These are phyloP conservation scores for Neopestalotiopsis clavispora DNA, from an alignment of 2,329 filamentous ascomycete genomes.

Conservation along the genomic window DNA sequence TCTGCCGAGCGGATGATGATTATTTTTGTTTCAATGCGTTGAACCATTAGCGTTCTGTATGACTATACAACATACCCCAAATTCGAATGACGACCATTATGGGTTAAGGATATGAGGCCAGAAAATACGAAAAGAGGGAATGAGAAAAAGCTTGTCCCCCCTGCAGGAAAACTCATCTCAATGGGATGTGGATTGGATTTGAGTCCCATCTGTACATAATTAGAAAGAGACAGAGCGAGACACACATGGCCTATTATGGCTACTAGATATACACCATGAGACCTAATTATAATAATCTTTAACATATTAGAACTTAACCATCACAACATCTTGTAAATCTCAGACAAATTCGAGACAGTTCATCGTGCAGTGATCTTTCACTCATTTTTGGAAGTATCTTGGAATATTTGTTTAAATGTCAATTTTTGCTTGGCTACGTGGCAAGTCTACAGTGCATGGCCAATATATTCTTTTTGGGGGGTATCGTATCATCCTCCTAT, in stretches of 20 bases:
- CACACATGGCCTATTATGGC: neutral
- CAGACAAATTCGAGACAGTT: no score
- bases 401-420: neutral
- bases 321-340: neutral
- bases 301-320: neutral
- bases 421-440: constrained; percentile 1
- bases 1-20: neutral
- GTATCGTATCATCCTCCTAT: neutral
- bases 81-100: neutral
- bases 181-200: neutral
- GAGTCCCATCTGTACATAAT: neutral
- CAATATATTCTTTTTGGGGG: neutral
- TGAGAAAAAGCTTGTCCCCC: constrained; percentile 5
- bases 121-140: neutral
- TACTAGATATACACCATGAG: neutral
- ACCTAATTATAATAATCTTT: constrained; percentile 6
- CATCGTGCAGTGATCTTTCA: no score
- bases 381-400: no score
- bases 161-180: neutral
- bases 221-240: neutral
- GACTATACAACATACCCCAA: constrained; percentile 8
- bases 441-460: neutral
- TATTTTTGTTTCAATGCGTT: neutral
- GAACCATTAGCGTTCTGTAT: constrained; percentile 3
- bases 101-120: neutral